Conservation (phyloP, 31 red algal genomes). For the Odonthalia washingtoniensis region DNA sequence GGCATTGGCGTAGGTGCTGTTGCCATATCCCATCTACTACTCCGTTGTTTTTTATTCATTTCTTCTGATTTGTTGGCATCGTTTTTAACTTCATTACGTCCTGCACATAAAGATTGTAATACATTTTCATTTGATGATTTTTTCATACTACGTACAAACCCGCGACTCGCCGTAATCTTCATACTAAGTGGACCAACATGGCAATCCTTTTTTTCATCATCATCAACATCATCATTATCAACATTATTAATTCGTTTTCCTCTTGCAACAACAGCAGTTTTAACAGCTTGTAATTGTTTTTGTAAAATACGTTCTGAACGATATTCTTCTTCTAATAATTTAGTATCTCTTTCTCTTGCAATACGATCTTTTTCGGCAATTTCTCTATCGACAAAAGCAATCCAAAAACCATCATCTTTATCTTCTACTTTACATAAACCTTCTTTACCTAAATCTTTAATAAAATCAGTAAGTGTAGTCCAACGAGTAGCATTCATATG, state of each 20-base stretch:
- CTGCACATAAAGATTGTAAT: neutral
- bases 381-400: slow-evolving; percentile 73
- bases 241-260: neutral
- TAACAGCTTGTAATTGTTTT: slow-evolving; percentile 37
- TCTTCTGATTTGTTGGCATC: neutral
- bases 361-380: slow-evolving; percentile 55
- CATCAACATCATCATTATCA: neutral
- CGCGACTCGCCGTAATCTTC: neutral
- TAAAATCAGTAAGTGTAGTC: slow-evolving; percentile 89
- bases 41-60: neutral
- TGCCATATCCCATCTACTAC: slow-evolving; percentile 10
- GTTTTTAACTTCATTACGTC: neutral
- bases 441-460: slow-evolving; percentile 78
- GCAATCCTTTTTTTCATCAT: neutral
- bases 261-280: neutral
- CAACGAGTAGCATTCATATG: slow-evolving; percentile 98
- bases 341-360: slow-evolving; percentile 43
- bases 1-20: neutral
- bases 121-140: neutral
- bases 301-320: slow-evolving; percentile 48
- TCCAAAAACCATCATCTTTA: slow-evolving; percentile 77
- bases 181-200: neutral
- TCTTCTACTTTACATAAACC: slow-evolving; percentile 84
- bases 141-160: neutral
- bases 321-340: slow-evolving; percentile 56